Conservation (phyloP, 2,329 filamentous ascomycete species). For the Capronia epimyces region DNA sequence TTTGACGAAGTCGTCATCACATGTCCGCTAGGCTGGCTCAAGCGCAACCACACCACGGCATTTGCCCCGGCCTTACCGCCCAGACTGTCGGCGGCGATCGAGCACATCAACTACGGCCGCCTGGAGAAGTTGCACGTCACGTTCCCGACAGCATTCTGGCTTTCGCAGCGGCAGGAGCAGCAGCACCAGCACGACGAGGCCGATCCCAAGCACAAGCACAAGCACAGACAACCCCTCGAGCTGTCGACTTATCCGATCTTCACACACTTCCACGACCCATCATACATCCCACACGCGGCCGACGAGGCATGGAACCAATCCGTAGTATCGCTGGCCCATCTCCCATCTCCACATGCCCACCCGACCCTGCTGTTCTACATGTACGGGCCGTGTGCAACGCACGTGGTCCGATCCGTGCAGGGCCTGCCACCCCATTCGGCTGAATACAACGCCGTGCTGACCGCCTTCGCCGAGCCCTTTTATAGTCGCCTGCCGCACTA, state of each 20-base stretch:
- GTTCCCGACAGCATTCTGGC: slow-evolving; percentile 74
- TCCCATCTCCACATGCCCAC: slow-evolving; percentile 56
- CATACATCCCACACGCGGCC: slow-evolving; percentile 59
- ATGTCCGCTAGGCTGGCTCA: slow-evolving; percentile 51
- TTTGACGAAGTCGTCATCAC: slow-evolving; percentile 52
- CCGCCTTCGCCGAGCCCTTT: slow-evolving; percentile 70
- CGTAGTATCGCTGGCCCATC: slow-evolving; percentile 67
- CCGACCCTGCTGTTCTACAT: slow-evolving; percentile 77
- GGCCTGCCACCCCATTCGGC: slow-evolving; percentile 36
- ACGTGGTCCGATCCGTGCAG: slow-evolving; percentile 33
- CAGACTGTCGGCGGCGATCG: slow-evolving; percentile 42
- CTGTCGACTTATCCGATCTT: slow-evolving; percentile 56
- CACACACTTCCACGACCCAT: slow-evolving; percentile 68
- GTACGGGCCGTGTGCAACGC: slow-evolving; percentile 40
- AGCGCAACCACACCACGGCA: slow-evolving; percentile 39
- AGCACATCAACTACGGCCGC: slow-evolving; percentile 44
- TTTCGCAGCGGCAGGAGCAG: slow-evolving; percentile 35
- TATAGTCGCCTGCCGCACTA: slow-evolving; percentile 70
- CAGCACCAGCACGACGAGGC: neutral
- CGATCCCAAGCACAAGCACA: neutral
- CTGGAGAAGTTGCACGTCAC: slow-evolving; percentile 54
- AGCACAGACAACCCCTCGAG: neutral
- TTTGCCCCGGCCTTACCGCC: slow-evolving; percentile 44
- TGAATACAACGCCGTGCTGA: slow-evolving; percentile 52
- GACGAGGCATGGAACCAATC: slow-evolving; percentile 67